A percentile compares a stretch with the other conserved stretches of the same genome.
Evolutionary conservation across 2,329 filamentous ascomycete genomes (phyloP).

Genomic region (Zymoseptoria ardabiliae): DNA sequence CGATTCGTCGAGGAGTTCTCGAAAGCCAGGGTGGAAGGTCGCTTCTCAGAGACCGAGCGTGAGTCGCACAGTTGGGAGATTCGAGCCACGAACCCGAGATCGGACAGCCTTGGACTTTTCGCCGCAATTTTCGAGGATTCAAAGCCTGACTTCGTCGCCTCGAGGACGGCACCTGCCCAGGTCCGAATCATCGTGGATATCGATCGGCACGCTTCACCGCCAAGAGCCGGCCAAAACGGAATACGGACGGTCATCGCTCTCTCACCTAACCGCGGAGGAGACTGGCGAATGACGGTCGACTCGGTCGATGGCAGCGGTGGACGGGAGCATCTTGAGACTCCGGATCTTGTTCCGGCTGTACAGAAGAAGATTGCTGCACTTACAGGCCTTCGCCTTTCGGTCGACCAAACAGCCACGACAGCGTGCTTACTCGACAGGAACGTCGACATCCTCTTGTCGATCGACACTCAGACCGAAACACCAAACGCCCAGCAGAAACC

Average conservation of each 20-base stretch:
- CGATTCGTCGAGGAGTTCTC: conserved; percentile 78
- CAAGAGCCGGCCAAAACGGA: conserved; percentile 43
- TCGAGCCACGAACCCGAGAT: conserved; percentile 56
- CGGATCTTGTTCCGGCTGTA: conserved; percentile 55
- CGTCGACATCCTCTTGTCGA: conserved; percentile 64
- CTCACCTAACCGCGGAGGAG: conserved; percentile 45
- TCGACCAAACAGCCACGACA: conserved; percentile 57
- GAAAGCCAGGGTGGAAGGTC: conserved; percentile 77
- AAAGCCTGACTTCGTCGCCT: conserved; percentile 54
- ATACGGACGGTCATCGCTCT: conserved; percentile 66
- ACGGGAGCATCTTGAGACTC: conserved; percentile 63
- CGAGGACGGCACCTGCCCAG: conserved; percentile 59
- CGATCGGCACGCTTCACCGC: conserved; percentile 25
- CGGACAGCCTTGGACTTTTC: conserved; percentile 49
- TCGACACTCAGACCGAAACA: conserved; percentile 37
- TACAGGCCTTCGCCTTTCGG: conserved; percentile 53
- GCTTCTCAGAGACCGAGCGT: conserved; percentile 76
- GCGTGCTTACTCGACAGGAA: conserved; percentile 69
- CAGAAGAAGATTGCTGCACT: conserved; percentile 22
- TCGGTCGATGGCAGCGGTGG: conserved; percentile 65
- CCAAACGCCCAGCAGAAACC: conserved; percentile 15
- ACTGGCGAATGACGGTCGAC: conserved; percentile 50
- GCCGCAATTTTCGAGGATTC: conserved; percentile 68
- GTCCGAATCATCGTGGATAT: conserved; percentile 67
- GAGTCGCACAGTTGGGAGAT: conserved; percentile 76